Evolutionary conservation across 2,329 filamentous ascomycete genomes (phyloP), one percentile per base, ranked within the genome.

Genomic region (Helminthosporium solani): DNA sequence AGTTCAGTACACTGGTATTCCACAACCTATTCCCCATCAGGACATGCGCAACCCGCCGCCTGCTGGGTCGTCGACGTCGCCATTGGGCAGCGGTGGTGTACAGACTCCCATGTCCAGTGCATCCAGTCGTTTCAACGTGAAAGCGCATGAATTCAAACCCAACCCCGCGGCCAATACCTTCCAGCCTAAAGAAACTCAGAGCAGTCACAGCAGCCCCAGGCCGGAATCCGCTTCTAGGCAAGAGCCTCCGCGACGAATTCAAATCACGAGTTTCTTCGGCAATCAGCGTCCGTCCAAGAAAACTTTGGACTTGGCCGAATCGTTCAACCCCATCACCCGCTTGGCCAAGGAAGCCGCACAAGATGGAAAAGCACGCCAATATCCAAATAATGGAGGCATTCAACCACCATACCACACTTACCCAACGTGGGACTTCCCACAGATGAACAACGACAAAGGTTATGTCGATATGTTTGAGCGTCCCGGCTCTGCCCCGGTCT

Each of bases 391-490:
- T 61, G 86, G 85, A 37, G 90, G 90, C n/a, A 81, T 96, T 42
- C 86, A 87, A 30, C 86, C 87, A 21, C 85, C 92, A 3, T 96
- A 86, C 70, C 86, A 90, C 58, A 97, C 94, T 1, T 76, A 79
- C 9, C 90, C 90, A 0, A 91, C 86, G 0, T 99, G 94, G 92
- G 84, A 87, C 50, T 82, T 84, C 49, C 73, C 84, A 19, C 74
- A 82, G 39, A 83, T 85, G 16, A 86, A 89, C 54, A 77, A 81
- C 34, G 88, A 95, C 54, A 88, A 87, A 61, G 88, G 83, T 0
- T 95, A 91, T 68, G 81, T 83, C 40, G 83, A 92, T 58, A 83
- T 88, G 62, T 94, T 96, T 69, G 89, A 95, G 57, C 79, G 82
- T 39, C 72, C 83, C 57, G 75, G 83, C 40, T 73, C 52, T 7